These are phyloP conservation scores for Candida verbasci DNA, from an alignment of 805 yeast genomes.

Conservation along the genomic window DNA sequence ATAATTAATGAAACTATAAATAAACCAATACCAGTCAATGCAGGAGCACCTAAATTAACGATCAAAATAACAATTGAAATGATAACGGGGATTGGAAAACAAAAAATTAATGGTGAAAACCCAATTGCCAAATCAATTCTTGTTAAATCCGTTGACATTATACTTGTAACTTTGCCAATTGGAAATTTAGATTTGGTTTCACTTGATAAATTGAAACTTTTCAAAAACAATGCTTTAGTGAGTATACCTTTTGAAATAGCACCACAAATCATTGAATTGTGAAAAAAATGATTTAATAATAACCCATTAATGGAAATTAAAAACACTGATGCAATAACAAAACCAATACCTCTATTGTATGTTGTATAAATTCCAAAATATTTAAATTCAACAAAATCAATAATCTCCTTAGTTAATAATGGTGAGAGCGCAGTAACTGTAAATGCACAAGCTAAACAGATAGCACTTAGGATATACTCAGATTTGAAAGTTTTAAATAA, in stretches of 20 bases:
- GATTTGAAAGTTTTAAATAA: constrained; percentile 46
- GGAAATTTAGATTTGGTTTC: constrained; percentile 31
- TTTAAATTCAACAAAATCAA: constrained; percentile 55
- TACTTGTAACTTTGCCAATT: constrained; percentile 36
- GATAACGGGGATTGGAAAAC: constrained; percentile 40
- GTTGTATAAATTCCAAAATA: constrained; percentile 38
- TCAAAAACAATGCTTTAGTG: constrained; percentile 34
- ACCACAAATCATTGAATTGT: constrained; percentile 40
- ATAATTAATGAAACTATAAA: constrained; percentile 30
- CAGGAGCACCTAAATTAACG: constrained; percentile 33
- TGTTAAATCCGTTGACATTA: constrained; percentile 41
- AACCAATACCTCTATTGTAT: constrained; percentile 66
- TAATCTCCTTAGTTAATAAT: constrained; percentile 58
- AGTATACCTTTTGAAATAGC: constrained; percentile 37
- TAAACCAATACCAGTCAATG: constrained; percentile 40
- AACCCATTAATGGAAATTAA: constrained; percentile 47
- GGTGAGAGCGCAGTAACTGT: constrained; percentile 56
- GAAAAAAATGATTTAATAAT: constrained; percentile 38
- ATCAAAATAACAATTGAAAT: constrained; percentile 35
- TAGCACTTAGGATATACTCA: constrained; percentile 37
- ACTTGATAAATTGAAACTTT: constrained; percentile 34
- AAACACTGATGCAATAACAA: constrained; percentile 62
- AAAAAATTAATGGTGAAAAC: constrained; percentile 37
- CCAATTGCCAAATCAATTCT: constrained; percentile 42
- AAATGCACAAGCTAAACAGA: constrained; percentile 44